phyloP scores from a whole-genome alignment of 2,329 filamentous ascomycete genomes.

The Teratosphaeria gauchensis region DNA sequence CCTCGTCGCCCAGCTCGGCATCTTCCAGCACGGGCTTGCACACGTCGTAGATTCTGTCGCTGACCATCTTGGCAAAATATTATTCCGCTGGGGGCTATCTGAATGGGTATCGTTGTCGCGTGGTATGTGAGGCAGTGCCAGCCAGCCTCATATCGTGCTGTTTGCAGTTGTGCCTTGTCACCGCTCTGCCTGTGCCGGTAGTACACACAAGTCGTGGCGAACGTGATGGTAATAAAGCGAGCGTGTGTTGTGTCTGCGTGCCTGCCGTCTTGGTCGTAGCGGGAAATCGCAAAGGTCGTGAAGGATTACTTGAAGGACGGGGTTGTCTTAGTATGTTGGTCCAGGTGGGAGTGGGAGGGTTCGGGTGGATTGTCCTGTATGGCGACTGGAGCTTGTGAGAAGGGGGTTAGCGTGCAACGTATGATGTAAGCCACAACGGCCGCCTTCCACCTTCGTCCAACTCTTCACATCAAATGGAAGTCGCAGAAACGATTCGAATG shows the following conservation, averaged over 20 bases:
- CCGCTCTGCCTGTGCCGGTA: background rate
- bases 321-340: background rate
- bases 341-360: background rate
- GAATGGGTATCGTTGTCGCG: background rate
- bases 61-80: slow-evolving; percentile 57
- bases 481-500: no score
- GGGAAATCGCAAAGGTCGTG: background rate
- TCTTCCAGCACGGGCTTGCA: slow-evolving; percentile 84
- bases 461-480: no score
- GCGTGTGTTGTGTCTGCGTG: background rate
- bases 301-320: background rate
- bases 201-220: background rate
- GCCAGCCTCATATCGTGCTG: slow-evolving; percentile 1
- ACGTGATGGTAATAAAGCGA: background rate
- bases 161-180: background rate
- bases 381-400: background rate
- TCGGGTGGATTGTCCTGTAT: no score
- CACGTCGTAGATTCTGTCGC: slow-evolving; percentile 85
- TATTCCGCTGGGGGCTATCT: background rate
- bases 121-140: slow-evolving; percentile 1
- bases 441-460: background rate
- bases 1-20: slow-evolving; percentile 75
- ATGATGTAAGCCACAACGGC: background rate
- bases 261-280: background rate
- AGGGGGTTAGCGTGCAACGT: background rate